A percentile compares a stretch with the other conserved stretches of the same genome.
These are phyloP conservation scores for Lineolata rhizophorae DNA, from an alignment of 495 filamentous ascomycete genomes.

Conservation along the genomic window DNA sequence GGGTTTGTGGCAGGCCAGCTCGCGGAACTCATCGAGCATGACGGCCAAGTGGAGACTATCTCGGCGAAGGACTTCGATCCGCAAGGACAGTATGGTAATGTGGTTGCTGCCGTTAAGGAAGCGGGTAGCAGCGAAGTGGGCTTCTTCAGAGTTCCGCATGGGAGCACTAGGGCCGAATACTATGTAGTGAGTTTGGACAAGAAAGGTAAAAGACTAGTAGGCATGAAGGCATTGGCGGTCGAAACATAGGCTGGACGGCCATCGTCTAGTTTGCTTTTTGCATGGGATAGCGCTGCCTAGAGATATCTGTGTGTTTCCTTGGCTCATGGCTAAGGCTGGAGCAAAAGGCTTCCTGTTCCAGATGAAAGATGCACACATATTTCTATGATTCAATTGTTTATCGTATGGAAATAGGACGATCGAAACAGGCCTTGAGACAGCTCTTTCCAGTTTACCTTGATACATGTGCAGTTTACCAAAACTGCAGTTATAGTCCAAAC, in stretches of 20 bases:
- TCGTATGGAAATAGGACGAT: too few relatives aligned
- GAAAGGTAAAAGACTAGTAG: slow-evolving; percentile 36
- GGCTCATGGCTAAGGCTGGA: too few relatives aligned
- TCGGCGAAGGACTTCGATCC: slow-evolving; percentile 39
- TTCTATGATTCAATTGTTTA: too few relatives aligned
- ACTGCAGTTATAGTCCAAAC: too few relatives aligned
- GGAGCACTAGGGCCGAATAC: slow-evolving; percentile 46
- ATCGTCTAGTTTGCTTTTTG: too few relatives aligned
- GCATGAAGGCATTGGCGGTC: slow-evolving; percentile 50
- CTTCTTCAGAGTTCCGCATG: slow-evolving; percentile 45
- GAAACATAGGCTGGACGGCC: slow-evolving; percentile 27
- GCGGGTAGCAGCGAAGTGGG: slow-evolving; percentile 28
- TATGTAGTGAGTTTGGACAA: slow-evolving; percentile 44
- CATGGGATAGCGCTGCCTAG: too few relatives aligned
- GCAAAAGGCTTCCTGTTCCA: too few relatives aligned
- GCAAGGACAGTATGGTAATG: slow-evolving; percentile 31
- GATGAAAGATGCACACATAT: too few relatives aligned
- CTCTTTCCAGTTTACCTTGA: too few relatives aligned
- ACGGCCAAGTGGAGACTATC: slow-evolving; percentile 27
- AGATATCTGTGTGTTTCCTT: too few relatives aligned
- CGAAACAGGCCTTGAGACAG: too few relatives aligned
- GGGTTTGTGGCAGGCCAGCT: slow-evolving; percentile 33
- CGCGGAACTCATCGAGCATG: slow-evolving; percentile 30
- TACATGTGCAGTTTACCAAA: too few relatives aligned
- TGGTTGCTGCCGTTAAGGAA: slow-evolving; percentile 34